These are phyloP conservation scores for Tolypocladium cylindrosporum DNA, from an alignment of 2,329 filamentous ascomycete species.

Conservation along the genomic window DNA sequence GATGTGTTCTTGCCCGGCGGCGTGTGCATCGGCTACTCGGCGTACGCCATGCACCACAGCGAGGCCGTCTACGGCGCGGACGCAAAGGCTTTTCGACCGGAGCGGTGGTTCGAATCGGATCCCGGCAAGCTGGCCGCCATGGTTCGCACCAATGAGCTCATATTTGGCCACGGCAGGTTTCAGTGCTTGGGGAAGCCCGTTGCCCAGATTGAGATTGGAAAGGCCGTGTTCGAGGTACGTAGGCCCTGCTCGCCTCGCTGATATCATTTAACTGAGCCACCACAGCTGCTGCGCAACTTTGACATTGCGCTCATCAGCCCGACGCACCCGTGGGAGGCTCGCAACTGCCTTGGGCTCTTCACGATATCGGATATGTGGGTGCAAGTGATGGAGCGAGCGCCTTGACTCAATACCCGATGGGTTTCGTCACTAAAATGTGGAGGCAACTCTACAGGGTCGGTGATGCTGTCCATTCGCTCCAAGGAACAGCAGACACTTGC, in stretches of 20 bases:
- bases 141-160: conserved; percentile 21
- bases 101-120: conserved; percentile 23
- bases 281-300: conserved; percentile 18
- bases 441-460: neutral
- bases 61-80: conserved; percentile 21
- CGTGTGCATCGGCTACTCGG: conserved; percentile 17
- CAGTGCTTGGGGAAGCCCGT: conserved; percentile 27
- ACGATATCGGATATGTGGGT: conserved; percentile 22
- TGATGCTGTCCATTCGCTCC: neutral
- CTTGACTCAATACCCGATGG: neutral
- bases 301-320: conserved; percentile 17
- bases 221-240: conserved; percentile 30
- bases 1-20: conserved; percentile 23
- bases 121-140: conserved; percentile 16
- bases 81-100: conserved; percentile 16
- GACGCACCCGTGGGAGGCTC: conserved; percentile 14
- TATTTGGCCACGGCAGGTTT: conserved; percentile 28
- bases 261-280: neutral
- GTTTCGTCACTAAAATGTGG: neutral
- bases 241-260: neutral
- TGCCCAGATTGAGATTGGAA: conserved; percentile 25
- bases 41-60: conserved; percentile 18
- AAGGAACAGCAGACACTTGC: neutral
- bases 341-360: conserved; percentile 17
- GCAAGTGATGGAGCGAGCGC: conserved; percentile 13